A percentile compares a stretch with the other conserved stretches of the same genome.
Conservation (phyloP, 495 filamentous ascomycete species). For the Aspergillus mulundensis region DNA sequence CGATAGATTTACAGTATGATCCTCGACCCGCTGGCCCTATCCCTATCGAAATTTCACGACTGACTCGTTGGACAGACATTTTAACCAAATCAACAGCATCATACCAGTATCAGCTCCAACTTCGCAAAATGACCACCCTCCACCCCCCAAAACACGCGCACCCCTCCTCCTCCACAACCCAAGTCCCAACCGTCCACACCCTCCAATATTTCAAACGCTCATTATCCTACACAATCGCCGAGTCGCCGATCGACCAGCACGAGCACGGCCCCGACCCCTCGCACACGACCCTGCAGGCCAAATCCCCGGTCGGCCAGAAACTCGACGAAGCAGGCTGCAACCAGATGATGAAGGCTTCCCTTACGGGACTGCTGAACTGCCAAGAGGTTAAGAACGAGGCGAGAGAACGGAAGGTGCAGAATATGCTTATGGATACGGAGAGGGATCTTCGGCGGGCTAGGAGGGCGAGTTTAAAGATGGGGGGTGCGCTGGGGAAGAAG, state of each 20-base stretch:
- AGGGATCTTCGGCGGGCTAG: slow-evolving; percentile 1
- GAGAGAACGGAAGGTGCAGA: slow-evolving; percentile 11
- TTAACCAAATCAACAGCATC: not conserved
- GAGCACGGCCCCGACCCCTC: too few species aligned
- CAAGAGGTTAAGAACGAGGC: not conserved
- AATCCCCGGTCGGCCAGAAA: not conserved
- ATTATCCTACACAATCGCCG: slow-evolving; percentile 3
- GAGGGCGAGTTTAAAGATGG: not conserved
- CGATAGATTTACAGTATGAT: too few species aligned
- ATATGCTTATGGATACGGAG: slow-evolving; percentile 14
- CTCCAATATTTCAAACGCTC: slow-evolving; percentile 2
- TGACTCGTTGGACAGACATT: too few species aligned
- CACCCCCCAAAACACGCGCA: not conserved
- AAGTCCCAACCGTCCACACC: slow-evolving; percentile 6
- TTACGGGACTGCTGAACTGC: slow-evolving; percentile 15
- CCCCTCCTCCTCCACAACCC: slow-evolving; percentile 5
- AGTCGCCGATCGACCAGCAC: not conserved
- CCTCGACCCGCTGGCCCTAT: too few species aligned
- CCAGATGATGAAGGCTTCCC: slow-evolving; percentile 12
- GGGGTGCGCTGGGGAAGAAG: not conserved
- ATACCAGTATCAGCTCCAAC: not conserved
- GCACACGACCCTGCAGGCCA: not conserved
- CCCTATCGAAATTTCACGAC: too few species aligned
- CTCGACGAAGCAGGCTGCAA: slow-evolving; percentile 8
- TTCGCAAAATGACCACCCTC: too few species aligned